Conservation (phyloP, 2,329 filamentous ascomycete species). For the Penicillium sp. region DNA sequence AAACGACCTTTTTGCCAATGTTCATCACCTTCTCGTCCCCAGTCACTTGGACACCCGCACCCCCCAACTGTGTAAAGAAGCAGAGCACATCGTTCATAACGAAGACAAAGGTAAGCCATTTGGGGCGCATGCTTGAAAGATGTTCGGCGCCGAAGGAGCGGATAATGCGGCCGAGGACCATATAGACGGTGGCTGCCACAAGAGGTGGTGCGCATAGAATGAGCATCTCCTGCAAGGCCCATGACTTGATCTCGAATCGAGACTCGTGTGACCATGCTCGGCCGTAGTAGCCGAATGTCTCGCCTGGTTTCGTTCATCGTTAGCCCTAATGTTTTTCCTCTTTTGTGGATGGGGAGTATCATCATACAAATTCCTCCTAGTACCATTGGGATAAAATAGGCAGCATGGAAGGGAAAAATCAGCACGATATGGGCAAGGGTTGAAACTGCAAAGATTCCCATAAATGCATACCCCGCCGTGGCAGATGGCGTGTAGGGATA, state of each 20-base stretch:
- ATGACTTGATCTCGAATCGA: conserved; percentile 28
- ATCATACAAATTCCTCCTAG: conserved; percentile 40
- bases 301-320: conserved; percentile 23
- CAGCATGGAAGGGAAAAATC: conserved; percentile 34
- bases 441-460: conserved; percentile 35
- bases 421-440: conserved; percentile 33
- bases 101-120: conserved; percentile 42
- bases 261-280: conserved; percentile 36
- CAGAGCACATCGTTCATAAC: conserved; percentile 39
- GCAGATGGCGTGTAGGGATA: conserved; percentile 40
- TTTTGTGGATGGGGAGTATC: too few relatives aligned
- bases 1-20: conserved; percentile 28
- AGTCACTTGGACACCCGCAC: conserved; percentile 32
- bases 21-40: conserved; percentile 22
- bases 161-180: conserved; percentile 45
- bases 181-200: conserved; percentile 41
- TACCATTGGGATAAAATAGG: conserved; percentile 41
- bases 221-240: conserved; percentile 40
- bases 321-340: background rate
- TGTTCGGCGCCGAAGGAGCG: conserved; percentile 36
- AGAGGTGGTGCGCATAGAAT: conserved; percentile 45
- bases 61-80: conserved; percentile 37
- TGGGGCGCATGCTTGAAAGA: conserved; percentile 34
- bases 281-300: conserved; percentile 40
- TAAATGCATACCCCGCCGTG: conserved; percentile 38